phyloP scores from a whole-genome alignment of 139 green algal species.

The Desmodesmus armatus region DNA sequence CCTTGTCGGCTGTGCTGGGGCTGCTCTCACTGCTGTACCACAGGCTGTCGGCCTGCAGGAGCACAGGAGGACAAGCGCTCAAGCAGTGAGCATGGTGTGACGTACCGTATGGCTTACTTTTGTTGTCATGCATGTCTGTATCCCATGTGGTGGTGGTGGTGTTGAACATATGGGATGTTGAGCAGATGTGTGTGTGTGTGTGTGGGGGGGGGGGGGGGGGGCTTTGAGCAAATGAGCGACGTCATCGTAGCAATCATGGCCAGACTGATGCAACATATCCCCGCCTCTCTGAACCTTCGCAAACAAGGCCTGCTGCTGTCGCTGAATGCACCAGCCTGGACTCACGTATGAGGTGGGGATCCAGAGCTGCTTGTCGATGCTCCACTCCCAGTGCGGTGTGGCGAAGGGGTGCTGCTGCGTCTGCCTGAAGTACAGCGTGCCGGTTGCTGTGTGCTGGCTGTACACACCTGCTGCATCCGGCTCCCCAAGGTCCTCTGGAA shows the following conservation, averaged over 20 bases:
- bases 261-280: too few species aligned
- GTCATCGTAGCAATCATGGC: too few species aligned
- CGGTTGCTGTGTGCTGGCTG: not conserved
- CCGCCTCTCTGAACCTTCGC: not conserved
- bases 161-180: too few species aligned
- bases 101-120: too few species aligned
- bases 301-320: not conserved
- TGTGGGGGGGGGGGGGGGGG: too few species aligned
- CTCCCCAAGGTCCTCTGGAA: slow-evolving; percentile 18
- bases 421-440: slow-evolving; percentile 30
- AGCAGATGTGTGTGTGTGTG: too few species aligned
- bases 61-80: not conserved
- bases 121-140: too few species aligned
- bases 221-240: too few species aligned
- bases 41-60: slow-evolving; percentile 28
- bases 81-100: too few species aligned
- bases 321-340: not conserved
- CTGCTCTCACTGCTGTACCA: slow-evolving; percentile 9
- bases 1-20: slow-evolving; percentile 34
- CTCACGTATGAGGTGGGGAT: slow-evolving; percentile 24
- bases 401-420: not conserved
- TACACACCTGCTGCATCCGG: slow-evolving; percentile 27
- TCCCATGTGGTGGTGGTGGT: too few species aligned
- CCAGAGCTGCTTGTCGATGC: slow-evolving; percentile 19
- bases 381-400: slow-evolving; percentile 25